Base-by-base conservation (phyloP, 2,329 filamentous ascomycete species). In the Xylariaceae sp. region DNA sequence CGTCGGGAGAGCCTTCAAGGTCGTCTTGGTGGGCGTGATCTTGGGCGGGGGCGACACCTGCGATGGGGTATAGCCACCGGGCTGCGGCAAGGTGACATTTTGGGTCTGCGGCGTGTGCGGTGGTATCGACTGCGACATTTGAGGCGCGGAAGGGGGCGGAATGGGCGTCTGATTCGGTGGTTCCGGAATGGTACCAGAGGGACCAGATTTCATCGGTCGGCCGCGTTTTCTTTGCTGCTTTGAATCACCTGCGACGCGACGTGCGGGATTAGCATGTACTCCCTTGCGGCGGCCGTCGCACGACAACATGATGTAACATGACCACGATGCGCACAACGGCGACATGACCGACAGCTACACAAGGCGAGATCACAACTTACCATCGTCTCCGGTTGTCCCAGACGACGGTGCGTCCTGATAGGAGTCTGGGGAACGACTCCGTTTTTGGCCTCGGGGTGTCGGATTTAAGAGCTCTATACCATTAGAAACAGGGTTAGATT, bases 1-100 rank as follows among this genome's bases (percentile, higher is more conserved):
- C 3, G 95, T 98, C 2, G 95, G 95, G 43, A 99, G 81, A 0
- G 95, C 95, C 76, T 99, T 99, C 66, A 98, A 81, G 7, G 93
- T 90, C 9, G 86, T 81, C 76, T 96, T 96, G 32, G 88, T 88
- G 4, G 90, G 89, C 2, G 91, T 91, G 2, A 88, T 83, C 74
- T 93, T 95, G 20, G 90, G 86, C 16, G 91, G 90, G 72, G 85
- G 74, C 75, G 78, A 75, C 73, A 83, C 55, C 77, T 86, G 69
- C 72, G 85, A 70, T 19, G 73, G 75, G 59, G 67, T 74, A 50
- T 68, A 68, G 48, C 20, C 53, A 26, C 67, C 65, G 70, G 75
- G 50, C 42, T 81, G 80, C 20, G 79, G 75, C 52, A 80, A 67
- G 16, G 78, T 67, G 50, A 74, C 74, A 68, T 74, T 79, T 64